Evolutionary conservation across 495 filamentous ascomycete species (phyloP).

Genomic region (Glutinoglossum americanum): DNA sequence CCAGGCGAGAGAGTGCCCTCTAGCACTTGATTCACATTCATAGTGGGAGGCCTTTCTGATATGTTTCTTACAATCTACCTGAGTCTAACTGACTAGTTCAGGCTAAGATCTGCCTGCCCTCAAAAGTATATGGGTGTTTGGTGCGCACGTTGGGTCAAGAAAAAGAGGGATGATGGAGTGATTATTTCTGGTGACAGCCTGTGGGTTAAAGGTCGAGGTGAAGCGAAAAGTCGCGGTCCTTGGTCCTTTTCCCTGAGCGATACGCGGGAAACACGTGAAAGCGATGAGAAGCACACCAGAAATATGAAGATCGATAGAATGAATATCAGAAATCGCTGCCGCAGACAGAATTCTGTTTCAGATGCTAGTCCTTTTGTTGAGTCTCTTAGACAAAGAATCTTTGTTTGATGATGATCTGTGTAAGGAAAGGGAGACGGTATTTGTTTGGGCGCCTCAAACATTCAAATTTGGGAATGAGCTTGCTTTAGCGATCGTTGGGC

Average conservation of each 20-base stretch:
- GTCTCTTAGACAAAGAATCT: background rate
- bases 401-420: background rate
- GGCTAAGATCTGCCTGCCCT: background rate
- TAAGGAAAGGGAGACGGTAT: background rate
- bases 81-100: background rate
- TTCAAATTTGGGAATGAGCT: background rate
- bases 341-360: background rate
- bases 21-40: conserved; percentile 72
- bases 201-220: conserved; percentile 1
- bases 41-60: conserved; percentile 20
- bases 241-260: background rate
- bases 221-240: conserved; percentile 3
- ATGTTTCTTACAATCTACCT: background rate
- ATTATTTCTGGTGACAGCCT: background rate
- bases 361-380: background rate
- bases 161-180: background rate
- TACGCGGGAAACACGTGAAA: conserved; percentile 5
- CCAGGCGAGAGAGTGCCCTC: conserved; percentile 78
- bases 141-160: background rate
- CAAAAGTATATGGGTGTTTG: conserved; percentile 1
- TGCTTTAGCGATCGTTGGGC: background rate
- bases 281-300: conserved; percentile 8
- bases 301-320: conserved; percentile 13
- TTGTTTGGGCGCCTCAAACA: background rate
- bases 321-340: conserved; percentile 5